Evolutionary conservation across 2,329 filamentous ascomycete species (phyloP).

Genomic region (Dactylellina drechsleri): DNA sequence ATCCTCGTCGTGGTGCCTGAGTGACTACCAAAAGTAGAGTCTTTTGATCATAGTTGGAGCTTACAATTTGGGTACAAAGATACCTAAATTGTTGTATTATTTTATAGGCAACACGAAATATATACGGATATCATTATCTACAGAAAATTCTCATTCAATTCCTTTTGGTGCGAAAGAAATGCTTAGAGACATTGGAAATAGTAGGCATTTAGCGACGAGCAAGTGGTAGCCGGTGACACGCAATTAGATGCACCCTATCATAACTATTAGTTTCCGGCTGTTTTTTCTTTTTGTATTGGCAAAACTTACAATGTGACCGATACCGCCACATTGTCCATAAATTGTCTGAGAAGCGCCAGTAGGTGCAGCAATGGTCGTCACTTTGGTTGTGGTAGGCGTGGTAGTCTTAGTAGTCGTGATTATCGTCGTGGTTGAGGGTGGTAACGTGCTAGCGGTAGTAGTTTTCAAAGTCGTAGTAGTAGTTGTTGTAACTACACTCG

Average conservation of each 20-base stretch:
- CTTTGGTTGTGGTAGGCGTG: constrained; percentile 9
- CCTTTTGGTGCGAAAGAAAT: no score
- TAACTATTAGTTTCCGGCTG: background rate
- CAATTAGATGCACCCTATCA: constrained; percentile 42
- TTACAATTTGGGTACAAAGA: background rate
- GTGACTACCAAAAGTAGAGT: background rate
- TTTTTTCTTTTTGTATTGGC: background rate
- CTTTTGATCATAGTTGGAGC: background rate
- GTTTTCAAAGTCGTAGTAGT: constrained; percentile 28
- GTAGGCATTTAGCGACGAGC: constrained; percentile 28
- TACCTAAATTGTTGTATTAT: no score
- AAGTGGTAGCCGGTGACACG: constrained; percentile 32
- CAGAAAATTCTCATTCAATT: background rate
- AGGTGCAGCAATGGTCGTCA: constrained; percentile 16
- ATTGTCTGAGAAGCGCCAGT: constrained; percentile 20
- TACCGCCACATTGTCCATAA: constrained; percentile 47
- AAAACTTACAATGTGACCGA: constrained; percentile 40
- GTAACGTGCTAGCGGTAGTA: constrained; percentile 21
- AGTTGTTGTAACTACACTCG: constrained; percentile 16
- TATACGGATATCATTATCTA: constrained; percentile 25
- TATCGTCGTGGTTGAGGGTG: constrained; percentile 18
- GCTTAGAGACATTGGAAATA: constrained; percentile 41
- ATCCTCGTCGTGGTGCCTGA: background rate
- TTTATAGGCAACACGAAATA: constrained; percentile 6
- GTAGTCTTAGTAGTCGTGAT: constrained; percentile 10